Evolutionary conservation across 78 protist species (phyloP).

Genomic region (Corallochytrium limacisporum): DNA sequence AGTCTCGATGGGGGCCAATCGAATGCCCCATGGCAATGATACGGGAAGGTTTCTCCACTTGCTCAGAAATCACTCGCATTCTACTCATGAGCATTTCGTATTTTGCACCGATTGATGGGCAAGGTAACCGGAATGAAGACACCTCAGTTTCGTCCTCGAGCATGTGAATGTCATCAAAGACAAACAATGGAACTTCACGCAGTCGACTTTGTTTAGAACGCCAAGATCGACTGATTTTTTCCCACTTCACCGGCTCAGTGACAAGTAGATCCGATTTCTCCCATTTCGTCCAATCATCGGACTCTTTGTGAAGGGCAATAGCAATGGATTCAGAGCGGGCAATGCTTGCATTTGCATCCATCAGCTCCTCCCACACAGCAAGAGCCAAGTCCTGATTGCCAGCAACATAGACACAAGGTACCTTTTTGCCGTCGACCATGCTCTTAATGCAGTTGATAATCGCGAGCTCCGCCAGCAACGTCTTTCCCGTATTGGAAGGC

Average conservation of each 20-base stretch:
- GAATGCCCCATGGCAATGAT: conserved; percentile 66
- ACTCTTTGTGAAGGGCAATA: no score
- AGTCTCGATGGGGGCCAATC: conserved; percentile 71
- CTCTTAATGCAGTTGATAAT: no score
- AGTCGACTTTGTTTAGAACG: no score
- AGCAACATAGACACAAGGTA: conserved; percentile 33
- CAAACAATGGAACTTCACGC: conserved; percentile 44
- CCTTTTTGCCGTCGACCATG: conserved; percentile 10
- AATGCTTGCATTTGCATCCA: no score
- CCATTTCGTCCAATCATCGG: no score
- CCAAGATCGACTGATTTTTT: no score
- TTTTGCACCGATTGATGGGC: no score
- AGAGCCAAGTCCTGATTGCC: conserved; percentile 23
- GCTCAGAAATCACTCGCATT: conserved; percentile 75
- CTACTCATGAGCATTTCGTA: no score
- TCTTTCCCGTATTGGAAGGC: conserved; percentile 92
- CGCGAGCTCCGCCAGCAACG: conserved; percentile 89
- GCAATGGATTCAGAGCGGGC: no score
- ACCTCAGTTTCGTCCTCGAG: conserved; percentile 78
- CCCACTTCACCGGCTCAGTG: no score
- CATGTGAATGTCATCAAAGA: conserved; percentile 84
- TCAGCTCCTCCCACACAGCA: not conserved
- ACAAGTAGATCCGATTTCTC: no score
- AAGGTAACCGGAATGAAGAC: no score
- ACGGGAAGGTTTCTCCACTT: conserved; percentile 38